phyloP scores from a whole-genome alignment of 139 green algal genomes.

The Mesotaenium endlicherianum region DNA sequence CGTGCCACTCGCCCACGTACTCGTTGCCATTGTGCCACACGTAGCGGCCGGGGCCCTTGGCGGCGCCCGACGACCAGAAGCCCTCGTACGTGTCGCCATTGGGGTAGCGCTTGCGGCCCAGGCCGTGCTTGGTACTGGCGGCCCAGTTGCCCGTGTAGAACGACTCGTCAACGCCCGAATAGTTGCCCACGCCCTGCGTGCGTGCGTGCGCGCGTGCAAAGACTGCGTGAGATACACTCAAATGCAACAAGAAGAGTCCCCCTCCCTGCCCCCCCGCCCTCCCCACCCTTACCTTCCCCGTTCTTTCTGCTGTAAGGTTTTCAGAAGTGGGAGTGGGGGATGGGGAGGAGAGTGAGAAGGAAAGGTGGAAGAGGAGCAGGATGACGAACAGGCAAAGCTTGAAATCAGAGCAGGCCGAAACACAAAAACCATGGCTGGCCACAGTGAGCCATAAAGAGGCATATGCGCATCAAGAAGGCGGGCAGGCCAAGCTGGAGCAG shows the following conservation, averaged over 20 bases:
- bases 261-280: too few relatives aligned
- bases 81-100: conserved; percentile 57
- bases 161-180: conserved; percentile 78
- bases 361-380: neutral
- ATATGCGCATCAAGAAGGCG: neutral
- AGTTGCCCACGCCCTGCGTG: conserved; percentile 70
- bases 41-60: conserved; percentile 47
- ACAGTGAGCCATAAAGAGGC: neutral
- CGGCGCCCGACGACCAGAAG: conserved; percentile 48
- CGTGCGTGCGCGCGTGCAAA: neutral
- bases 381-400: neutral
- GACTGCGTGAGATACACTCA: too few relatives aligned
- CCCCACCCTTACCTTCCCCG: neutral
- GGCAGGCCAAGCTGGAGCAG: neutral
- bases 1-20: conserved; percentile 76
- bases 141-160: conserved; percentile 83
- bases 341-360: neutral
- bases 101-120: conserved; percentile 57
- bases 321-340: neutral
- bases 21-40: conserved; percentile 70
- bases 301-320: neutral
- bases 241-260: too few relatives aligned
- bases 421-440: neutral
- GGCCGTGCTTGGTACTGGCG: conserved; percentile 70
- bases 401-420: neutral